A percentile compares a stretch with the other conserved stretches of the same genome.
Conservation (phyloP, 306 rosid species). For the Fragaria ananassa region DNA sequence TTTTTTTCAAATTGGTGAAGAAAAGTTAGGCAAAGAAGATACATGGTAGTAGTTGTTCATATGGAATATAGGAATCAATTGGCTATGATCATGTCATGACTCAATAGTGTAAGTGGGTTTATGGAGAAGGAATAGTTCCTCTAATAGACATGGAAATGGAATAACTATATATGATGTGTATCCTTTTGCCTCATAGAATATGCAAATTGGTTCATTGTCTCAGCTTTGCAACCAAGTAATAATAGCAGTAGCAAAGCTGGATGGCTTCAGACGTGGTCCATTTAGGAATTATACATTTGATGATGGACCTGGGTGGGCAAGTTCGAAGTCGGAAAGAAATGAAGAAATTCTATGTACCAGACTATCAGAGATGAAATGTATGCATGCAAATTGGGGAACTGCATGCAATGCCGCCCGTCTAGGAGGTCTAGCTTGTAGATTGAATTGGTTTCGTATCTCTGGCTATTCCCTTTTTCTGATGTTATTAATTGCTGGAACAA, state of each 20-base stretch:
- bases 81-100: background rate
- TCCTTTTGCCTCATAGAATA: background rate
- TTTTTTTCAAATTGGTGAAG: background rate
- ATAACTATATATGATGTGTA: background rate
- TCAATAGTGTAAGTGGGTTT: background rate
- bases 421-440: too few species aligned
- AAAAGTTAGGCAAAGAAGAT: background rate
- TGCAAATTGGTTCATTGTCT: background rate
- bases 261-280: background rate
- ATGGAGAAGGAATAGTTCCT: background rate
- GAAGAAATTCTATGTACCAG: background rate
- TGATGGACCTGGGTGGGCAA: background rate
- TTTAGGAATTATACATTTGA: background rate
- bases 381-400: too few species aligned
- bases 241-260: background rate
- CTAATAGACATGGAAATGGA: background rate
- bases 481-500: too few species aligned
- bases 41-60: background rate
- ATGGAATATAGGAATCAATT: background rate
- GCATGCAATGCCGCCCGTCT: too few species aligned
- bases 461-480: too few species aligned
- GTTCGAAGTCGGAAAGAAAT: background rate
- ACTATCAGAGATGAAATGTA: background rate
- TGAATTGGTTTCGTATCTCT: too few species aligned
- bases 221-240: background rate